A percentile compares a stretch with the other conserved stretches of the same genome.
Evolutionary conservation across 257 asterid species (phyloP).

Genomic region (Jacaranda copaia): DNA sequence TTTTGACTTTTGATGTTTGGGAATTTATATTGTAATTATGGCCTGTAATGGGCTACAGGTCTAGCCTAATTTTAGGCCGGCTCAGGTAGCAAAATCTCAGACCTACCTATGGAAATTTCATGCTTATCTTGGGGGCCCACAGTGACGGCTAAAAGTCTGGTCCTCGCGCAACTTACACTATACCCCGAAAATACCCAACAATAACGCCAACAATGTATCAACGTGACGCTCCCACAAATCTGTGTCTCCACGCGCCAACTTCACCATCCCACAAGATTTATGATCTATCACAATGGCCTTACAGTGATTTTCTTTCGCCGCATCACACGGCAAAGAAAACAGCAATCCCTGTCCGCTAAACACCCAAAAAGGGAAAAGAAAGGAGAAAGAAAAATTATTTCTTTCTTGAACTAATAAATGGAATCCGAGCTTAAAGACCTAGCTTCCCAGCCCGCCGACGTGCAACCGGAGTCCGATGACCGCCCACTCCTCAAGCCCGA

Average conservation of each 20-base stretch:
- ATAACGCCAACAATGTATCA: neutral
- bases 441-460: constrained; percentile 31
- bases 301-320: constrained; percentile 26
- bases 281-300: neutral
- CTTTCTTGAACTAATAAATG: constrained; percentile 40
- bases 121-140: no score
- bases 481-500: constrained; percentile 73
- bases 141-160: neutral
- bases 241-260: constrained; percentile 31
- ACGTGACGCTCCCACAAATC: constrained; percentile 29
- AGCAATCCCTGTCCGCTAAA: constrained; percentile 38
- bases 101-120: neutral
- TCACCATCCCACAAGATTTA: constrained; percentile 23
- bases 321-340: neutral
- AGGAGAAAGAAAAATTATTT: constrained; percentile 3
- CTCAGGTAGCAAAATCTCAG: no score
- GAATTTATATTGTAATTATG: no score
- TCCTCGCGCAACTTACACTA: neutral
- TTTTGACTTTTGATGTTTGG: no score
- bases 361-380: neutral
- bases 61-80: no score
- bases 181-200: neutral
- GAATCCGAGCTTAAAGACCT: constrained; percentile 71
- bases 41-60: no score
- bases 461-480: constrained; percentile 55